Percentiles rank a stretch among this genome's conserved stretches.
Evolutionary conservation across 2,329 filamentous ascomycete genomes (phyloP).

Genomic region (Ophidiomyces ophidiicola): DNA sequence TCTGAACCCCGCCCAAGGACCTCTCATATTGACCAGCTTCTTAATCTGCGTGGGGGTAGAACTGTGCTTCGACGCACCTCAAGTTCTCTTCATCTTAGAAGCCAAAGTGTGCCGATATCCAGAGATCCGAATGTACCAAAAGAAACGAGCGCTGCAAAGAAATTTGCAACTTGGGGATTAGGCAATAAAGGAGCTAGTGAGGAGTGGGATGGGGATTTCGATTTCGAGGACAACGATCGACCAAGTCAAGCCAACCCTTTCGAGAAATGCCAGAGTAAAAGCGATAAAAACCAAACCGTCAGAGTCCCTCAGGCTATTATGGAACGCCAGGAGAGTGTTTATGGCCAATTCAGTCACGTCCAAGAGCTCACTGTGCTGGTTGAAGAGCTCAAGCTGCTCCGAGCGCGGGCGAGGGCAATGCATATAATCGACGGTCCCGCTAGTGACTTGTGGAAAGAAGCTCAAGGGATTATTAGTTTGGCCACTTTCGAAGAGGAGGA

Average conservation of each 20-base stretch:
- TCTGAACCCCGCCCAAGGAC: slow-evolving; percentile 48
- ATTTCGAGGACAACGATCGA: slow-evolving; percentile 43
- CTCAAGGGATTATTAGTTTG: slow-evolving; percentile 54
- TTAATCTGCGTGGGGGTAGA: slow-evolving; percentile 45
- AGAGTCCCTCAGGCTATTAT: slow-evolving; percentile 49
- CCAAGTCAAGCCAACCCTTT: slow-evolving; percentile 16
- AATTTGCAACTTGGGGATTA: slow-evolving; percentile 56
- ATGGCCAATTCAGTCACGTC: slow-evolving; percentile 52
- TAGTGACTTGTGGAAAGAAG: slow-evolving; percentile 49
- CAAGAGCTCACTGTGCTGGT: slow-evolving; percentile 53
- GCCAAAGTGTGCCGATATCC: slow-evolving; percentile 52
- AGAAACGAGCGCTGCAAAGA: slow-evolving; percentile 39
- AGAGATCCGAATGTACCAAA: slow-evolving; percentile 39
- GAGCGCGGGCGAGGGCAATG: slow-evolving; percentile 42
- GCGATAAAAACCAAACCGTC: slow-evolving; percentile 26
- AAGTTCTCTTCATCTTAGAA: slow-evolving; percentile 50
- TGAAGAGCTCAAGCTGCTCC: slow-evolving; percentile 52
- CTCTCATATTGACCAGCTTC: slow-evolving; percentile 51
- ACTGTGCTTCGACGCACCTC: slow-evolving; percentile 45
- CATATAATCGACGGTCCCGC: slow-evolving; percentile 44
- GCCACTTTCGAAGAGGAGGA: slow-evolving; percentile 52
- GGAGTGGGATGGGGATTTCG: slow-evolving; percentile 58
- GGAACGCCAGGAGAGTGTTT: slow-evolving; percentile 52
- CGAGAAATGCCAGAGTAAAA: neutral
- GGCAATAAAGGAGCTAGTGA: slow-evolving; percentile 54